Evolutionary conservation across 352 stramenopile genomes (phyloP).

Genomic region (Achlya hypogyna): DNA sequence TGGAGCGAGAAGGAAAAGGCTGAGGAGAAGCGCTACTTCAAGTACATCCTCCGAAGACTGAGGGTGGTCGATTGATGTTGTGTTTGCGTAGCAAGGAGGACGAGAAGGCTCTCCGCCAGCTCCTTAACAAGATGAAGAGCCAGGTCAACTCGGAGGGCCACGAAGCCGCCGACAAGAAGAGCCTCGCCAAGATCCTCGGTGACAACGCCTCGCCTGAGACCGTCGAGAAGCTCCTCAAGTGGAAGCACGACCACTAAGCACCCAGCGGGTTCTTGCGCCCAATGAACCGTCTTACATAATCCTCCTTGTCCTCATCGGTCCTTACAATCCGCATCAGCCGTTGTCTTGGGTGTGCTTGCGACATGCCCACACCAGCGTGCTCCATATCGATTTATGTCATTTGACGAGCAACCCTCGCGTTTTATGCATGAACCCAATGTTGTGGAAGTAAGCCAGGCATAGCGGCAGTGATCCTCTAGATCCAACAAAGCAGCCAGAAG

Average conservation of each 20-base stretch:
- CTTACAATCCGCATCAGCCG: no score
- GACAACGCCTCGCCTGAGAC: constrained; percentile 58
- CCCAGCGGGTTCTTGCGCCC: no score
- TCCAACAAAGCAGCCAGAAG: no score
- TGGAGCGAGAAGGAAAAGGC: constrained; percentile 68
- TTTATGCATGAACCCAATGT: no score
- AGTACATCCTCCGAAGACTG: constrained; percentile 35
- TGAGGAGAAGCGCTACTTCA: constrained; percentile 72
- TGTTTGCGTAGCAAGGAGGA: constrained; percentile 61
- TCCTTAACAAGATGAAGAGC: constrained; percentile 81
- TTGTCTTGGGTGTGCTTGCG: no score
- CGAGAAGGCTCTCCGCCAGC: constrained; percentile 76
- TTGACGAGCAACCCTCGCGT: no score
- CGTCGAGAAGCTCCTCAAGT: constrained; percentile 76
- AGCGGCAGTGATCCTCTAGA: no score
- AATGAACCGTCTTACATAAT: no score
- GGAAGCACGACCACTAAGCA: constrained; percentile 57
- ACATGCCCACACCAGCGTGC: no score
- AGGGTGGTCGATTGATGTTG: not conserved
- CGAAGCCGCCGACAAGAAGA: constrained; percentile 66
- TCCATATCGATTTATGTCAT: no score
- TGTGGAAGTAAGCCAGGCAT: no score
- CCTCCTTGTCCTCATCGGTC: no score
- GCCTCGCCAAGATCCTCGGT: constrained; percentile 52
- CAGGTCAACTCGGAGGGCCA: constrained; percentile 61